Conservation (phyloP, 1,284 basidiomycete genomes). For the Blastosporella zonata region DNA sequence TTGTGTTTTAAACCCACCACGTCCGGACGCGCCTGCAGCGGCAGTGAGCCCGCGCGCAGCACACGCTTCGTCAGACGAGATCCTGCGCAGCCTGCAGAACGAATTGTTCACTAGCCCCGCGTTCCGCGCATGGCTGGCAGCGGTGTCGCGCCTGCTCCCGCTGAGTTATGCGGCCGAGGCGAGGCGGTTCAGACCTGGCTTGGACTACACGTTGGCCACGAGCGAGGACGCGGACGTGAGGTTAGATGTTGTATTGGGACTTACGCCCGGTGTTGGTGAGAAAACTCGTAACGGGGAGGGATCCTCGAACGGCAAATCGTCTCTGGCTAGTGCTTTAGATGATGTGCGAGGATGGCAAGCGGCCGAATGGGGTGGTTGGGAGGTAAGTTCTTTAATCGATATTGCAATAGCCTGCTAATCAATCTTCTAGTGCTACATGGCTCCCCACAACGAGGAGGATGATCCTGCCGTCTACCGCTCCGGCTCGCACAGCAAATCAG, state of each 20-base stretch:
- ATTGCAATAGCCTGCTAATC: conserved; percentile 7
- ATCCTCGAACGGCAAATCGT: conserved; percentile 27
- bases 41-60: conserved; percentile 50
- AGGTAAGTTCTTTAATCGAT: conserved; percentile 48
- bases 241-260: conserved; percentile 86
- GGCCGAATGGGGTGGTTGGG: conserved; percentile 92
- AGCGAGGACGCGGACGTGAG: conserved; percentile 82
- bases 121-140: conserved; percentile 88
- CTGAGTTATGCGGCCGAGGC: conserved; percentile 74
- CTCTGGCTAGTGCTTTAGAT: conserved; percentile 23
- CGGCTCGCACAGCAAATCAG: conserved; percentile 47
- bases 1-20: conserved; percentile 53
- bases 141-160: conserved; percentile 77
- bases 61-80: conserved; percentile 50
- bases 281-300: conserved; percentile 30
- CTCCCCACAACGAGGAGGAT: conserved; percentile 88
- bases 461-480: conserved; percentile 93
- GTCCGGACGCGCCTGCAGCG: conserved; percentile 30
- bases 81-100: conserved; percentile 66
- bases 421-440: conserved; percentile 81
- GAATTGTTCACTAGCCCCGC: conserved; percentile 79
- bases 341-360: conserved; percentile 62
- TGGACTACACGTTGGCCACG: conserved; percentile 95
- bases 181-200: conserved; percentile 85
- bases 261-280: conserved; percentile 74